Conservation (phyloP, 805 yeast species). For the Kodamaea hsintzibuensis region DNA sequence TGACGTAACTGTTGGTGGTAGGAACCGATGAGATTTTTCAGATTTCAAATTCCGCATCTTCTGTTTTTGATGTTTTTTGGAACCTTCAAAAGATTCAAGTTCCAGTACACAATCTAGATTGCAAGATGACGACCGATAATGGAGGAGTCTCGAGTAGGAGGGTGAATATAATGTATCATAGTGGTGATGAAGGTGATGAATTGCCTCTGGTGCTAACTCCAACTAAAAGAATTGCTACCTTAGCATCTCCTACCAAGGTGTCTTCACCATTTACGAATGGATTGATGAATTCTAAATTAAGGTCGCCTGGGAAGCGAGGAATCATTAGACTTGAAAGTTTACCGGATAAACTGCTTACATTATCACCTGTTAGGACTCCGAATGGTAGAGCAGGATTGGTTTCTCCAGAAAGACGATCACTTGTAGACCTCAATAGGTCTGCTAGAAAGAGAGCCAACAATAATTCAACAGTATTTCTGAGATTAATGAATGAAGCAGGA, state of each 20-base stretch:
- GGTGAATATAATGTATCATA: neutral
- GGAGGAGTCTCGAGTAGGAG: neutral
- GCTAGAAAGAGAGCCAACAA: conserved; percentile 51
- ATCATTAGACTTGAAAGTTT: conserved; percentile 19
- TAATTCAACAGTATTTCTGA: conserved; percentile 26
- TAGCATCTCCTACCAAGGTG: conserved; percentile 4
- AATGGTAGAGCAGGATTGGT: conserved; percentile 48
- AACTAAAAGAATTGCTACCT: conserved; percentile 1
- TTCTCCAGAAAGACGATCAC: conserved; percentile 43
- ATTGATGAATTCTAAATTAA: conserved; percentile 15
- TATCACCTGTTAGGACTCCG: conserved; percentile 36
- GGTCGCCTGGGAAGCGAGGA: conserved; percentile 39
- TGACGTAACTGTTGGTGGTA: neutral
- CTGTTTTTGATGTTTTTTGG: neutral
- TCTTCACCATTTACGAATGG: neutral
- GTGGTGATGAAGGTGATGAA: neutral
- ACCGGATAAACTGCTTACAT: conserved; percentile 9
- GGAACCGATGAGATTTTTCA: conserved; percentile 10
- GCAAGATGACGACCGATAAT: neutral
- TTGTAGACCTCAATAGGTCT: conserved; percentile 41
- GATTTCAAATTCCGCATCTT: conserved; percentile 1
- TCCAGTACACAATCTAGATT: neutral
- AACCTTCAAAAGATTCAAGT: neutral
- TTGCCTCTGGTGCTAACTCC: neutral
- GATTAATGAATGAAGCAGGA: conserved; percentile 35